Base-by-base conservation (phyloP, 2,329 filamentous ascomycete species). In the Colletotrichum echinochloae region DNA sequence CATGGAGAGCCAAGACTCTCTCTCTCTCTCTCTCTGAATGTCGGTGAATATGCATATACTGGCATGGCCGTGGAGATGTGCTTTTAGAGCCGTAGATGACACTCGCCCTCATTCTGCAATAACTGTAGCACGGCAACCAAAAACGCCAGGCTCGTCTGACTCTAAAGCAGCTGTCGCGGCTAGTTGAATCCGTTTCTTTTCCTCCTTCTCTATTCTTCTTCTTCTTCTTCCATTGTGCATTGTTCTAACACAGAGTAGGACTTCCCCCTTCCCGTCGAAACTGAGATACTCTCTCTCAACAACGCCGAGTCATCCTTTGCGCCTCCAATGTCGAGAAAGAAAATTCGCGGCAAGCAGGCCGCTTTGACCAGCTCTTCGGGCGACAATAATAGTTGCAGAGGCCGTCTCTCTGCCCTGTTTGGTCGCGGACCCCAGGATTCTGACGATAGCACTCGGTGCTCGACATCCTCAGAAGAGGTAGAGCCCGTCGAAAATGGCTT, bases 401-500 rank as follows among this genome's bases (percentile, higher is more conserved):
- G 18, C 5, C 57, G 68, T 44, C 46, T 71, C 20, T 63, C 55
- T 52, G 59, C 44, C 35, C 57, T 71, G 7, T 71, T 71, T 16
- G 52, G 57, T 16, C 48, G 52, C 23, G 54, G 37, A 6, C 23
- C 55, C 1, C 54, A 59, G 26, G 37, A 46, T 12, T 20, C 44
- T n/a, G 57, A n/a, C 7, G 57, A 57, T 14, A 44, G 9, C 2
- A 12, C 52, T 6, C 28, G 39, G 9, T 14, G 23, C 20, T 16
- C 39, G 12, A 23, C 23, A 8, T 9, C 66, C 48, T 12, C 39
- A 12, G 39, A 51, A 14, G 49, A 56, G n/a, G 16, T 16, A 18
- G 18, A 48, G 6, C 41, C 35, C 20, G 44, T 37, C 16, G 28
- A 61, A 9, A 20, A 28, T 49, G 30, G 18, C 49, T 30, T 39